Percentiles rank a stretch among this genome's conserved stretches.
Conservation (phyloP, 2,329 filamentous ascomycete species). For the Epichloe brachyelytri region DNA sequence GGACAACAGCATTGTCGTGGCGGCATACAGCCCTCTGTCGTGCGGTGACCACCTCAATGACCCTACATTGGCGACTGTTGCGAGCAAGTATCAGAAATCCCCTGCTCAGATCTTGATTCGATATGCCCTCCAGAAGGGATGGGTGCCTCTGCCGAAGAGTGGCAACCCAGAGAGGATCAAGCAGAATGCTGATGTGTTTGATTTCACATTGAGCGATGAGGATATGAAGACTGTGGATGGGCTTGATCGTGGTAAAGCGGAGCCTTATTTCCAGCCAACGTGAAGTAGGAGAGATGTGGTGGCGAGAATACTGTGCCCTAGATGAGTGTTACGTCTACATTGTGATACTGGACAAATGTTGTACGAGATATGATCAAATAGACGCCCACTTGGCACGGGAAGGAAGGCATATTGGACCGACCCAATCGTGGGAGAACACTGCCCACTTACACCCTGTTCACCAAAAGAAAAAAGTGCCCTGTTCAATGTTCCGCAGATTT, state of each 20-base stretch:
- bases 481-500: no score
- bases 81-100: constrained; percentile 45
- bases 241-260: constrained; percentile 15
- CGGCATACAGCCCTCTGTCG: constrained; percentile 27
- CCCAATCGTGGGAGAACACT: no score
- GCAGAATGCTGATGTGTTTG: constrained; percentile 47
- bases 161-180: constrained; percentile 44
- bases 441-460: no score
- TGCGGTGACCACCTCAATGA: constrained; percentile 31
- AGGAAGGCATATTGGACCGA: no score
- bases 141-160: constrained; percentile 57
- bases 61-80: constrained; percentile 39
- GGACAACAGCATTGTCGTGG: constrained; percentile 55
- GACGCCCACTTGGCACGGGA: no score
- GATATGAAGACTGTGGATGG: constrained; percentile 37
- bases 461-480: no score
- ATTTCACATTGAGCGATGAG: constrained; percentile 40
- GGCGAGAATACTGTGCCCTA: background rate
- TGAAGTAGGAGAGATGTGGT: constrained; percentile 5
- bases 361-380: no score
- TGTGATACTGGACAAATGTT: background rate
- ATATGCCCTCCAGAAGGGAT: constrained; percentile 57
- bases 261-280: constrained; percentile 20
- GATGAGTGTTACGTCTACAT: background rate
- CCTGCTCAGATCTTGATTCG: constrained; percentile 55